Conservation (phyloP, 768 basidiomycete species). For the Mycena leptocephala region DNA sequence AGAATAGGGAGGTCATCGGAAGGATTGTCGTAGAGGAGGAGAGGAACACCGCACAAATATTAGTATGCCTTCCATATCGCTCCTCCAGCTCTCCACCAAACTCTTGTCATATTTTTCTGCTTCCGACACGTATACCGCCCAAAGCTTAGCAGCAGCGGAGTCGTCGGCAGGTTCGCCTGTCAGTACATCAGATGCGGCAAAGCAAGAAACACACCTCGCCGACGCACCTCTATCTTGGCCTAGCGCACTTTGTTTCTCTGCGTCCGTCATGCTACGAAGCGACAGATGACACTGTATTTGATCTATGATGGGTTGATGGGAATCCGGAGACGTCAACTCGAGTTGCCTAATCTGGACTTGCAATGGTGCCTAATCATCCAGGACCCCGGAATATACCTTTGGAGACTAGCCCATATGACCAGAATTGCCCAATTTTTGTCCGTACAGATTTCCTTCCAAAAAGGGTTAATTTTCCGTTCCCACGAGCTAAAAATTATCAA, state of each 20-base stretch:
- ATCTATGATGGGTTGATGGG: no score
- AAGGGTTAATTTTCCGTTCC: no score
- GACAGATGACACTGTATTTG: no score
- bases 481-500: no score
- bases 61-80: slow-evolving; percentile 26
- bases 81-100: slow-evolving; percentile 29
- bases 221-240: slow-evolving; percentile 12
- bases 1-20: background rate
- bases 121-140: slow-evolving; percentile 21
- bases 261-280: background rate
- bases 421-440: no score
- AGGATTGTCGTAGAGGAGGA: background rate
- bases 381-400: no score
- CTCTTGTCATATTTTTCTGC: slow-evolving; percentile 26
- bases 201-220: background rate
- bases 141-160: slow-evolving; percentile 11
- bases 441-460: no score
- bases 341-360: no score
- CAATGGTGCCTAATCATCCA: no score
- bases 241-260: slow-evolving; percentile 14
- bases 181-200: background rate
- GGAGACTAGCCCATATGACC: no score
- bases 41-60: slow-evolving; percentile 12
- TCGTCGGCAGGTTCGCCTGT: background rate
- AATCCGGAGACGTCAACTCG: no score